Evolutionary conservation across 805 yeast genomes (phyloP).

Genomic region (Candida anglica): DNA sequence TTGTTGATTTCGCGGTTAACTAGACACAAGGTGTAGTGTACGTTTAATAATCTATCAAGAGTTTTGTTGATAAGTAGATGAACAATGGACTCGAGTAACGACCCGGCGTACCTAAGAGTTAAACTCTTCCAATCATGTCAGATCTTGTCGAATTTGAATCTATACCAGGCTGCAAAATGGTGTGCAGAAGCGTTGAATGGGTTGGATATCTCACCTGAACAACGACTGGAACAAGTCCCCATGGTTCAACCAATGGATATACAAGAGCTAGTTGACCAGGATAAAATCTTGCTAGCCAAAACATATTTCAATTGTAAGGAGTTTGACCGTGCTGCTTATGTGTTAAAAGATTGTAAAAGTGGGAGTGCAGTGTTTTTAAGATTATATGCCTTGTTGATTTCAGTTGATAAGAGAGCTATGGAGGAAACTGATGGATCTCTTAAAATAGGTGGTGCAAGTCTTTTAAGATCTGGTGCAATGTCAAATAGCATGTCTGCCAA

Average conservation of each 20-base stretch:
- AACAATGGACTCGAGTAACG: no score
- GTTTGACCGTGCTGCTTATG: conserved; percentile 70
- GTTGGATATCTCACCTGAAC: conserved; percentile 19
- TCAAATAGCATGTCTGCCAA: conserved; percentile 19
- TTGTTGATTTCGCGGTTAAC: no score
- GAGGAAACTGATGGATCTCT: conserved; percentile 72
- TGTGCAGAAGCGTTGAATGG: conserved; percentile 76
- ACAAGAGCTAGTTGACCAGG: conserved; percentile 37
- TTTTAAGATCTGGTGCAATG: conserved; percentile 4
- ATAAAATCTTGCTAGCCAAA: conserved; percentile 57
- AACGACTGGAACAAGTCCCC: conserved; percentile 3
- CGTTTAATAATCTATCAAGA: no score
- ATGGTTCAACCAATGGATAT: conserved; percentile 10
- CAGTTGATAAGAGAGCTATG: conserved; percentile 73
- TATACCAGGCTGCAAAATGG: conserved; percentile 78
- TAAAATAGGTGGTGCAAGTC: conserved; percentile 21
- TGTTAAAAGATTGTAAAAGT: conserved; percentile 48
- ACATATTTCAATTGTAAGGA: conserved; percentile 79
- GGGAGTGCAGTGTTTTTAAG: conserved; percentile 57
- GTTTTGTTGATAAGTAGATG: no score
- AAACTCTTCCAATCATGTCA: conserved; percentile 26
- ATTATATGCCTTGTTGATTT: conserved; percentile 64
- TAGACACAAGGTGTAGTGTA: no score
- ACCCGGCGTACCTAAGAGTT: conserved; percentile 13
- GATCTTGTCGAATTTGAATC: conserved; percentile 51